Evolutionary conservation across 768 basidiomycete species (phyloP), one percentile per base, ranked within the genome.

Genomic region (Ramaria sp.): DNA sequence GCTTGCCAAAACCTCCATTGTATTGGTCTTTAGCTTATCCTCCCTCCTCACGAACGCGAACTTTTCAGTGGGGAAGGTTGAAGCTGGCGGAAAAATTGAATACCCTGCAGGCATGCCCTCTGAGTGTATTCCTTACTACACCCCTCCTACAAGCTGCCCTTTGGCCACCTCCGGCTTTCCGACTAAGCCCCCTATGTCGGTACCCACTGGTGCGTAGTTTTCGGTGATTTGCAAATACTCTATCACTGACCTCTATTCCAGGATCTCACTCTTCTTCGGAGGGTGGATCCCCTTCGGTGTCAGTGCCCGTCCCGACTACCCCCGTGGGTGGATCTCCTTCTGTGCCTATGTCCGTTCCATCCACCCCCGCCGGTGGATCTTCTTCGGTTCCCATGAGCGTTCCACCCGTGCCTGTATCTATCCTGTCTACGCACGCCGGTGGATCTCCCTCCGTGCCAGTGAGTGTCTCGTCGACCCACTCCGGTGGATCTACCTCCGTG

Each of bases 21-120:
- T 27, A 7, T 37, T 56, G 30, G 54, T 45, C 33, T 7, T 56
- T 49, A 27, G 15, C 45, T 27, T 48, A 17, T 56, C 54, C 20
- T 7, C 54, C 7, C 19, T 47, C 22, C 37, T 56, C 39, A 27
- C 34, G 53, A 22, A 34, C 17, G 39, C 20, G 22, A 24, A 48
- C n/a, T n/a, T n/a, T 22, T 19, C 47, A 4, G 30, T 24, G 19
- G 13, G 22, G 3, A 15, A 24, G 12, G 19, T 19, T 31, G 13
- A 20, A 20, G 27, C 17, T 22, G 53, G 24, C 11, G 30, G 45
- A 31, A 27, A 39, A 1, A 45, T 53, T 5, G 41, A 27, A 9
- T 54, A 54, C 43, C 53, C 53, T 46, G 41, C 41, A 9, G 53
- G 43, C n/a, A 54, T 54, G 53, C 53, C 53, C 38, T 22, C 41